Evolutionary conservation across 2,329 filamentous ascomycete genomes (phyloP).

Genomic region (Teratosphaeria epicoccoides): DNA sequence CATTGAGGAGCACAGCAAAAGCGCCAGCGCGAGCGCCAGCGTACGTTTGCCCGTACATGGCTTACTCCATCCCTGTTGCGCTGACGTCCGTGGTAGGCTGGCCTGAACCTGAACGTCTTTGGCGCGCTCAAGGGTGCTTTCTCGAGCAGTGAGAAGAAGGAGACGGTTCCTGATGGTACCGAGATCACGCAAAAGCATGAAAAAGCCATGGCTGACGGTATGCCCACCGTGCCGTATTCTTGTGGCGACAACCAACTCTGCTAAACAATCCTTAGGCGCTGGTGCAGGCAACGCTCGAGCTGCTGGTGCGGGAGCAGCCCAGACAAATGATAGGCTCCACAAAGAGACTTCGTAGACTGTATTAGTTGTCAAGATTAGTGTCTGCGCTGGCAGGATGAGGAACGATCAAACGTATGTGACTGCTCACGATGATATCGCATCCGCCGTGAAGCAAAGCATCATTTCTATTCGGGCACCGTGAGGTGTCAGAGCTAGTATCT

Average conservation of each 20-base stretch:
- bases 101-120: conserved; percentile 29
- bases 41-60: conserved; percentile 11
- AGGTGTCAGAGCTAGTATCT: neutral
- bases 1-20: conserved; percentile 22
- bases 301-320: conserved; percentile 15
- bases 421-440: neutral
- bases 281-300: conserved; percentile 19
- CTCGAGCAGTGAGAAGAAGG: conserved; percentile 24
- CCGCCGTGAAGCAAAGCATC: neutral
- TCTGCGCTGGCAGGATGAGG: neutral
- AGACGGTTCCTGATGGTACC: conserved; percentile 21
- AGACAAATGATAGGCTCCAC: conserved; percentile 14
- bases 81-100: conserved; percentile 17
- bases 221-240: conserved; percentile 1
- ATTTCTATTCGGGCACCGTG: neutral
- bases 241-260: neutral
- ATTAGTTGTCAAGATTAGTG: neutral
- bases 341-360: neutral
- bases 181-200: conserved; percentile 23
- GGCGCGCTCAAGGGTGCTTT: conserved; percentile 26
- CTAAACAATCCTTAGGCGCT: conserved; percentile 13
- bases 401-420: neutral
- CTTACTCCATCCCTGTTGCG: no score
- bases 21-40: conserved; percentile 24
- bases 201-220: conserved; percentile 19